phyloP scores from a whole-genome alignment of 371 early-diverging fungal species.

The Rhizopus delemar region DNA sequence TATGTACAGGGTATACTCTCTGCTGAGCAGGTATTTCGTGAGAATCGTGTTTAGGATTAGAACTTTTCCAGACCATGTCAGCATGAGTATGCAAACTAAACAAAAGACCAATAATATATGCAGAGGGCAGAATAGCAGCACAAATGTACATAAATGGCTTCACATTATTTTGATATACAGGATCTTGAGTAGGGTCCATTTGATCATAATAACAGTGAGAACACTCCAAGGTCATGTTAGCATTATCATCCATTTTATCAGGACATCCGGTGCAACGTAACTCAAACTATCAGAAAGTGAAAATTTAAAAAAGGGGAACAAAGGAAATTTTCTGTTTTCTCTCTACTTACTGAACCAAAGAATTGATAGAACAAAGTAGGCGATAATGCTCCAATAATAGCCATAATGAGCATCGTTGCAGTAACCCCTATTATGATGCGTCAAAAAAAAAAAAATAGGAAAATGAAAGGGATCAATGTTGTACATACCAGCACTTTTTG shows the following conservation, averaged over 20 bases:
- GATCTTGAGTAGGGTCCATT: constrained; percentile 72
- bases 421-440: constrained; percentile 68
- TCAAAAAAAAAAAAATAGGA: not conserved
- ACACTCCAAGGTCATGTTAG: constrained; percentile 39
- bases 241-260: constrained; percentile 17
- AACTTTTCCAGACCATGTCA: constrained; percentile 78
- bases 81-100: constrained; percentile 93
- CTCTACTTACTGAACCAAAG: constrained; percentile 72
- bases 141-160: constrained; percentile 89
- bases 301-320: not conserved
- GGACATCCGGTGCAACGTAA: constrained; percentile 60
- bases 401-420: constrained; percentile 93
- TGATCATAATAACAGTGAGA: constrained; percentile 66
- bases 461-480: not conserved
- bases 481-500: constrained; percentile 79
- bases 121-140: constrained; percentile 79
- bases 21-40: not conserved
- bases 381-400: constrained; percentile 89
- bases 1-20: constrained; percentile 27
- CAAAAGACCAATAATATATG: constrained; percentile 89
- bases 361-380: constrained; percentile 94
- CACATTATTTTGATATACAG: constrained; percentile 77
- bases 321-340: not conserved
- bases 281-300: constrained; percentile 52
- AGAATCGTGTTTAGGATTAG: not conserved